phyloP scores from a whole-genome alignment of 441 rosid species.

The Flueggea neowawraea region DNA sequence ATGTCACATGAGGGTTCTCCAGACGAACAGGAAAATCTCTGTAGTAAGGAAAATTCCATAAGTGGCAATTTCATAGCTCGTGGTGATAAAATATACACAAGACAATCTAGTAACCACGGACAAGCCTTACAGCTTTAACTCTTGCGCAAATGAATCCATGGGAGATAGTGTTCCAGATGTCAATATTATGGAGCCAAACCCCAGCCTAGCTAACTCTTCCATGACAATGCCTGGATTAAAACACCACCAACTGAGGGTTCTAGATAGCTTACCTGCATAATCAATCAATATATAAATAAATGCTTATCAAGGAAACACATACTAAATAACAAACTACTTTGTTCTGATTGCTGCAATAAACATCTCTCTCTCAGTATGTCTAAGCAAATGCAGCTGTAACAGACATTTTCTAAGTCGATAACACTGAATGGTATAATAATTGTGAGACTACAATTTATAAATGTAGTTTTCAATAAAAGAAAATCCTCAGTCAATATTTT shows the following conservation, averaged over 20 bases:
- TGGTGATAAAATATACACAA: neutral
- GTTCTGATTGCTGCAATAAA: too few relatives aligned
- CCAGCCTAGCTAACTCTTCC: conserved; percentile 73
- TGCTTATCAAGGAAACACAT: neutral
- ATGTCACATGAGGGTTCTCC: conserved; percentile 98
- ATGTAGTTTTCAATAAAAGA: neutral
- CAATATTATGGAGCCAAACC: conserved; percentile 82
- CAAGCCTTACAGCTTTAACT: conserved; percentile 75
- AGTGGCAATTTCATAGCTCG: conserved; percentile 22
- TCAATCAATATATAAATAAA: conserved; percentile 1
- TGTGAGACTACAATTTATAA: too few relatives aligned
- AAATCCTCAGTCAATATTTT: neutral
- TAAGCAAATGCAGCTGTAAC: too few relatives aligned
- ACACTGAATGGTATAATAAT: too few relatives aligned
- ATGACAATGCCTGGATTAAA: conserved; percentile 97
- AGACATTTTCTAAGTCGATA: too few relatives aligned
- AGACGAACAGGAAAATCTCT: conserved; percentile 87
- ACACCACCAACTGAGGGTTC: conserved; percentile 99
- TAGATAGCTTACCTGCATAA: conserved; percentile 73
- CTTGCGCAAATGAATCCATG: conserved; percentile 88
- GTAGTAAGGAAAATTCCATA: conserved; percentile 21
- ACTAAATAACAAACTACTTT: too few relatives aligned
- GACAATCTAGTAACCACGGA: neutral
- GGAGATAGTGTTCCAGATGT: conserved; percentile 99
- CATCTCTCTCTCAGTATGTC: too few relatives aligned